Evolutionary conservation across 106 monocot species (phyloP).

Genomic region (Acorus gramineus): DNA sequence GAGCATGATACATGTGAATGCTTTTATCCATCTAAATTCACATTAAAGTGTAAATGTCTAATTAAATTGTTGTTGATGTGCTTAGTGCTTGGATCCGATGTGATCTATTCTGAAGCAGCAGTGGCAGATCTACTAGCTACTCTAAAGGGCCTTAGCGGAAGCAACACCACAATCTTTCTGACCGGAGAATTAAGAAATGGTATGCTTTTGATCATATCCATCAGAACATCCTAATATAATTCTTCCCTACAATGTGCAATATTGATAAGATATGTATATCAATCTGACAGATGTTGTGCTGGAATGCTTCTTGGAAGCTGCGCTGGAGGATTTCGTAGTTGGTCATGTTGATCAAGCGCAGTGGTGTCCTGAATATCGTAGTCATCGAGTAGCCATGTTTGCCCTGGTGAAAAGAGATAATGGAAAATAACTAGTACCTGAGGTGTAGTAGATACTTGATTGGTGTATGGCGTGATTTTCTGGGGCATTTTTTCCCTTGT

Average conservation of each 20-base stretch:
- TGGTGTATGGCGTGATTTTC: too few species aligned
- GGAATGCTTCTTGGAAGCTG: conserved; percentile 83
- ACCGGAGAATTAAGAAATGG: conserved; percentile 84
- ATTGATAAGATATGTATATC: not conserved
- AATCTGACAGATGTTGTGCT: conserved; percentile 55
- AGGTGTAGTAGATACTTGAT: too few species aligned
- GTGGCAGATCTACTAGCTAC: conserved; percentile 60
- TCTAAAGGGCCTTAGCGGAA: conserved; percentile 44
- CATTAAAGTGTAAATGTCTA: too few species aligned
- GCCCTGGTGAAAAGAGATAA: conserved; percentile 47
- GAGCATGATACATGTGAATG: too few species aligned
- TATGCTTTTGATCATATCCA: conserved; percentile 4
- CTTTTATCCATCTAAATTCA: too few species aligned
- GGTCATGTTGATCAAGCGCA: conserved; percentile 73
- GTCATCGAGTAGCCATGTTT: conserved; percentile 63
- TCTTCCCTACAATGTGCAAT: not conserved
- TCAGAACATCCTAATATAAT: not conserved
- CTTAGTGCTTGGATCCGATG: conserved; percentile 90
- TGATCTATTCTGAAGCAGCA: conserved; percentile 80
- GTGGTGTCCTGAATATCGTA: conserved; percentile 86
- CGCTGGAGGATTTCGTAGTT: conserved; percentile 61
- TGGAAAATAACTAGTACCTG: not conserved
- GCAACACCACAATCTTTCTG: conserved; percentile 68
- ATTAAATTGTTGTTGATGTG: conserved; percentile 22
- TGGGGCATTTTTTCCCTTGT: too few species aligned